Base-by-base conservation (phyloP, 1,284 basidiomycete species). In the Leucoagaricus sp. region DNA sequence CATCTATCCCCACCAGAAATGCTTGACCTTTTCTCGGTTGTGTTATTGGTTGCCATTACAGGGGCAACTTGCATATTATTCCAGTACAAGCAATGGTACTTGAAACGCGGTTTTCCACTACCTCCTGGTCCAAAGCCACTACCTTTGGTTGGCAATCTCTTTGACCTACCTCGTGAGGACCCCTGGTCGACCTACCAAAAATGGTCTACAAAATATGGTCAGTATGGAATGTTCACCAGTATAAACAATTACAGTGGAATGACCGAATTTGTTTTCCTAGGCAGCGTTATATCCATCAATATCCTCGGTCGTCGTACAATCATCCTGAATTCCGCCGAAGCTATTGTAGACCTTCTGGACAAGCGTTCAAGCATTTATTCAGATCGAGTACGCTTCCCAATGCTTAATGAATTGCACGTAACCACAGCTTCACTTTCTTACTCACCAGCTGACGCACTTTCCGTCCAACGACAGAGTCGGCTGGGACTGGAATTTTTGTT, bases 81-180 rank as follows among this genome's bases (percentile, higher is more conserved):
- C 17, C 13, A 38, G 33, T 7, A 15, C 13, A 25, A 21, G 12
- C 25, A 25, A n/a, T 23, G 23, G n/a, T 38, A 4, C 13, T 49
- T 34, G 9, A 49, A 38, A n/a, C 33, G 19, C 1, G n/a, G 10
- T 25, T 52, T 61, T 23, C 59, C 40, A 41, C 23, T 38, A 26
- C 34, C 48, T 34, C 59, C 59, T 5, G 65, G 65, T 13, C 66
- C 66, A 15, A 61, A 55, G 42, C 59, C 57, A n/a, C 53, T 57
- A 1, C 65, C 64, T 21, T 3, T 68, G 12, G 55, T 68, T 19
- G 65, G 64, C 19, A 65, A 67, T 54, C n/a, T 64, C 2, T 49
- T 64, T 1, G 60, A 67, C 10, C 21, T 64, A 26, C 65, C 64
- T 8, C 19, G 29, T 3, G 44, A 60, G 13, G 40, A 46, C 1